Evolutionary conservation across 1,139 yeast species (phyloP).

Genomic region (Sugiyamaella pinicola): DNA sequence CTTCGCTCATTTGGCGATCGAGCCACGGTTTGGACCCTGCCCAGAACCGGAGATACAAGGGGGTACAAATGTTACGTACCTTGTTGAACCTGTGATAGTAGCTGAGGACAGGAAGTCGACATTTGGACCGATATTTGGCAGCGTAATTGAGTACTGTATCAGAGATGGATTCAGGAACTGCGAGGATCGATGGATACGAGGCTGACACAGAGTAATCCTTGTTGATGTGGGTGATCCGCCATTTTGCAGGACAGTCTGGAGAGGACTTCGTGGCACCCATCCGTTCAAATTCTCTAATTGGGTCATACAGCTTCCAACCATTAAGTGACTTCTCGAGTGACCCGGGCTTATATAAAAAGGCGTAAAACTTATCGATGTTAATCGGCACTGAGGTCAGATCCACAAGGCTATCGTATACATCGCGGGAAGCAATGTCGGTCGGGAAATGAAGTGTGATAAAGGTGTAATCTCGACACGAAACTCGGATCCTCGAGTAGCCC

Average conservation of each 20-base stretch:
- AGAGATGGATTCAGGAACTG: slow-evolving; percentile 74
- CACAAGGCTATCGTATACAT: slow-evolving; percentile 72
- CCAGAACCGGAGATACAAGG: too few relatives aligned
- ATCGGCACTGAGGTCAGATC: slow-evolving; percentile 54
- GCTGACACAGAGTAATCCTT: slow-evolving; percentile 66
- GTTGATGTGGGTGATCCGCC: slow-evolving; percentile 76
- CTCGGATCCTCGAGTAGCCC: slow-evolving; percentile 58
- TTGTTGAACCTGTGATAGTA: slow-evolving; percentile 67
- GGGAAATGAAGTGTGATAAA: slow-evolving; percentile 75
- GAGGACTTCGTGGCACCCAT: slow-evolving; percentile 43
- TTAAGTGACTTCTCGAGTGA: slow-evolving; percentile 53
- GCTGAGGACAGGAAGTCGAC: slow-evolving; percentile 78
- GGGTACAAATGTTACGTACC: too few relatives aligned
- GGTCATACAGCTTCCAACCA: slow-evolving; percentile 76
- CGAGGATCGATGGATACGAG: slow-evolving; percentile 68
- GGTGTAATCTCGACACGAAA: slow-evolving; percentile 87
- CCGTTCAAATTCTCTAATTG: slow-evolving; percentile 65
- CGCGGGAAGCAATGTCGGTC: slow-evolving; percentile 60
- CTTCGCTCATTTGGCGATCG: too few relatives aligned
- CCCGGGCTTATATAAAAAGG: slow-evolving; percentile 66
- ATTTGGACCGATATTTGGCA: slow-evolving; percentile 80
- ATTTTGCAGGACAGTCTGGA: slow-evolving; percentile 39
- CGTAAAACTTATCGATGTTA: slow-evolving; percentile 62
- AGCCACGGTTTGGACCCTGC: too few relatives aligned
- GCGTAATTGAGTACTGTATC: slow-evolving; percentile 85